These are phyloP conservation scores for Fusarium pseudocircinatum DNA, from an alignment of 2,329 filamentous ascomycete species.

Conservation along the genomic window DNA sequence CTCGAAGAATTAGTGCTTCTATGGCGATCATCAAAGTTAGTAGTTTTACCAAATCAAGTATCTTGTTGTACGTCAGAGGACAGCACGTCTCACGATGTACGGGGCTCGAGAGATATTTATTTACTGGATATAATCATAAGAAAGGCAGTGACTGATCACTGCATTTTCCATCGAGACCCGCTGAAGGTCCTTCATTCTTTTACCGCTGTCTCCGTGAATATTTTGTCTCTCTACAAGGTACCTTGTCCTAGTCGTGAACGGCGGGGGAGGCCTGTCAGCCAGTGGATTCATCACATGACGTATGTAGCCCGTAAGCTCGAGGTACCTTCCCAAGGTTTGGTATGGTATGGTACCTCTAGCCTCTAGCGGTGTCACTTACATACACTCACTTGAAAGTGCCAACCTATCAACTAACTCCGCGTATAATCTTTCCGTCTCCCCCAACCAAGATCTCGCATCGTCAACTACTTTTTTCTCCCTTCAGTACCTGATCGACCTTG, in stretches of 20 bases:
- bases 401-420: conserved; percentile 38
- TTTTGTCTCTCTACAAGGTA: not conserved
- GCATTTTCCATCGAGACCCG: not conserved
- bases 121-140: not conserved
- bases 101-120: not conserved
- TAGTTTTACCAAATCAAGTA: not conserved
- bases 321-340: not conserved
- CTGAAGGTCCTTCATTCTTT: not conserved
- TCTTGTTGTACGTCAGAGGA: not conserved
- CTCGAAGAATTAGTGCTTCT: not conserved
- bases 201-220: not conserved
- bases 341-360: not conserved
- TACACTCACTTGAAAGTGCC: conserved; percentile 17
- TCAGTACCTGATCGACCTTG: conserved; percentile 2
- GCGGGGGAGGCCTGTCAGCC: conserved; percentile 22
- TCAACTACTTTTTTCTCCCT: conserved; percentile 13
- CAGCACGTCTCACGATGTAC: not conserved
- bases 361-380: conserved; percentile 38
- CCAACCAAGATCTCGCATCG: conserved; percentile 21
- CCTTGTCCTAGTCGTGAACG: not conserved
- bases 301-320: conserved; percentile 17
- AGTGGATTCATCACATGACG: conserved; percentile 42
- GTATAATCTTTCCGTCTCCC: conserved; percentile 31
- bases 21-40: not conserved
- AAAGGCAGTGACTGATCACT: not conserved